Conservation (phyloP, 805 yeast species). For the Teunomyces kruisii region DNA sequence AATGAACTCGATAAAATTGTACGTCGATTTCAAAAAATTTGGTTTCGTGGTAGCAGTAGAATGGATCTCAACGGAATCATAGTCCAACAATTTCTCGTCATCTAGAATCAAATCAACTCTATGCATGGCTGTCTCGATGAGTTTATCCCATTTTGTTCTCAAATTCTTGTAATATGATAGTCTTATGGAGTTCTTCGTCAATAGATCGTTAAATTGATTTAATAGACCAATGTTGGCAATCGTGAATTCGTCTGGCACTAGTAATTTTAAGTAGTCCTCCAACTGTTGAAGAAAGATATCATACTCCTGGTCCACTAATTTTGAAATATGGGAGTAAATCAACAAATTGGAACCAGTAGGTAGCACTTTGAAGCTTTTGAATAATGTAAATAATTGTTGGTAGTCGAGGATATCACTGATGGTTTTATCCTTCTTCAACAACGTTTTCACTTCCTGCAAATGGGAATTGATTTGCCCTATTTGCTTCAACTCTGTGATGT, state of each 20-base stretch:
- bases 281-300: constrained; percentile 12
- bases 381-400: constrained; percentile 11
- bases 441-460: constrained; percentile 5
- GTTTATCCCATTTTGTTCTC: constrained; percentile 11
- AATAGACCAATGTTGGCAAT: constrained; percentile 9
- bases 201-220: constrained; percentile 11
- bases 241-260: constrained; percentile 19
- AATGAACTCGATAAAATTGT: constrained; percentile 29
- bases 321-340: constrained; percentile 7
- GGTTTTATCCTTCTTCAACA: constrained; percentile 9
- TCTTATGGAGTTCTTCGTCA: constrained; percentile 7
- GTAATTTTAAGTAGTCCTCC: constrained; percentile 14
- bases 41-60: neutral
- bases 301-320: constrained; percentile 2
- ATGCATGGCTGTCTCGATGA: constrained; percentile 12
- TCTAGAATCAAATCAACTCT: constrained; percentile 5
- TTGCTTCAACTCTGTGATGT: constrained; percentile 5
- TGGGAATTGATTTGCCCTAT: neutral
- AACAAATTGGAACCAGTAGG: neutral
- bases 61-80: constrained; percentile 4
- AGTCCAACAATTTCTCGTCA: constrained; percentile 7
- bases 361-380: constrained; percentile 3
- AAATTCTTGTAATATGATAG: constrained; percentile 8
- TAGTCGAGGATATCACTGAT: constrained; percentile 13
- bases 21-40: constrained; percentile 22